These are phyloP conservation scores for Lentinula novae-zelandiae DNA, from an alignment of 1,284 basidiomycete genomes.

Conservation along the genomic window DNA sequence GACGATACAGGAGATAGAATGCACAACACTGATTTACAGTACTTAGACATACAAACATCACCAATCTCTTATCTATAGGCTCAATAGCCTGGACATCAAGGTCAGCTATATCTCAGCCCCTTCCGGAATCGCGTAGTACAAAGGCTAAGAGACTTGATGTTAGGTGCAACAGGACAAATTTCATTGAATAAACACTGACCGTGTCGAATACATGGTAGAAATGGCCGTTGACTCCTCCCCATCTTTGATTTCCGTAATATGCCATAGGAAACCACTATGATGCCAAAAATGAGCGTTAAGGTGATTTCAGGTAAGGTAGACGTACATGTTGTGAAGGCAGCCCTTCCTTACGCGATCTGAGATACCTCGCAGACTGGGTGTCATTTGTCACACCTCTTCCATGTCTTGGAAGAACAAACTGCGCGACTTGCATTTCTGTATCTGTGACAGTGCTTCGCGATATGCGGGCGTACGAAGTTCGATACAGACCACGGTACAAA, in stretches of 20 bases:
- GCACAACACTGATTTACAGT: neutral
- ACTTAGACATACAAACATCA: neutral
- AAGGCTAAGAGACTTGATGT: neutral
- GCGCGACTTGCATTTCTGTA: constrained; percentile 77
- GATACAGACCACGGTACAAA: constrained; percentile 77
- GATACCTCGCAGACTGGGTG: constrained; percentile 59
- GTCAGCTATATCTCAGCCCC: constrained; percentile 1
- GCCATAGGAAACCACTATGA: constrained; percentile 71
- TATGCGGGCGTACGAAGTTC: constrained; percentile 72
- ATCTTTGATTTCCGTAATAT: constrained; percentile 53
- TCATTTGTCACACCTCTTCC: constrained; percentile 55
- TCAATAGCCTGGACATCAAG: too few species aligned
- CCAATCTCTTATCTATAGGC: neutral
- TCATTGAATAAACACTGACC: constrained; percentile 32
- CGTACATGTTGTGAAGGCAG: constrained; percentile 61
- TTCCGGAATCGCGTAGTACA: constrained; percentile 7
- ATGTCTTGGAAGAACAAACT: constrained; percentile 70
- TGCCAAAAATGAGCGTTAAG: constrained; percentile 2
- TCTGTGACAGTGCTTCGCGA: constrained; percentile 73
- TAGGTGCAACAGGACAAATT: neutral
- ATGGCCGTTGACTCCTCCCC: constrained; percentile 64
- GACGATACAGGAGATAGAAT: neutral
- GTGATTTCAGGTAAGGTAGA: neutral
- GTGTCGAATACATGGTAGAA: constrained; percentile 75
- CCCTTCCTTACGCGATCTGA: constrained; percentile 63